Base-by-base conservation (phyloP, 805 yeast species). In the Zygotorulaspora danielsina region DNA sequence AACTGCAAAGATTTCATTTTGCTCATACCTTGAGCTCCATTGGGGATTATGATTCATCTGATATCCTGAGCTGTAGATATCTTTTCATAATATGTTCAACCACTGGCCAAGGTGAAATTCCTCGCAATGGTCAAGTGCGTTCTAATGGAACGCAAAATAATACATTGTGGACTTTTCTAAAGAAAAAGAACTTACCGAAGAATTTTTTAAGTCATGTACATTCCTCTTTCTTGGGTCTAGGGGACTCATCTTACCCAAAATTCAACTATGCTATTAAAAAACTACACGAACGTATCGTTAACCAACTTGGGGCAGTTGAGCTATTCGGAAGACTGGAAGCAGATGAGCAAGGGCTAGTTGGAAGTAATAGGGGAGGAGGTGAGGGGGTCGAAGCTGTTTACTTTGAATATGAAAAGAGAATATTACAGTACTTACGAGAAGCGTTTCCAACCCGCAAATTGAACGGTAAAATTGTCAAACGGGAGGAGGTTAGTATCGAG, bases 81-180 rank as follows among this genome's bases (percentile, higher is more conserved):
- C 45, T 63, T 10, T 59, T 63, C 22, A 37, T 63, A 0, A 58
- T 90, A 2, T 84, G 94, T 57, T 80, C 96, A 1, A 90, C 98
- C 0, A 83, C 95, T 1, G 97, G 98, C 6, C 97, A 90, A 61
- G 98, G 98, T 19, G 96, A 84, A 45, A 62, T 90, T 22, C 97
- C 98, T 0, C 63, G 83, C 29, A 86, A 86, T 55, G 81, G 83
- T 1, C 69, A 70, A 46, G 76, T 74, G 44, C 33, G 41, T 11
- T 33, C 55, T 6, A 38, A 32, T 12, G 59, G 53, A 13, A 30
- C 21, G 20, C 41, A 39, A 17, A 41, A 41, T 8, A 43, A 50
- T 13, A 51, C 57, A 2, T 76, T 90, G 46, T 84, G 96, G 94
- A 71, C 72, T 48, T 78, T 82, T 45, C 61, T 93, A 50, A 72